Base-by-base conservation (phyloP, 2,329 filamentous ascomycete genomes). In the Nigrograna mackinnonii region DNA sequence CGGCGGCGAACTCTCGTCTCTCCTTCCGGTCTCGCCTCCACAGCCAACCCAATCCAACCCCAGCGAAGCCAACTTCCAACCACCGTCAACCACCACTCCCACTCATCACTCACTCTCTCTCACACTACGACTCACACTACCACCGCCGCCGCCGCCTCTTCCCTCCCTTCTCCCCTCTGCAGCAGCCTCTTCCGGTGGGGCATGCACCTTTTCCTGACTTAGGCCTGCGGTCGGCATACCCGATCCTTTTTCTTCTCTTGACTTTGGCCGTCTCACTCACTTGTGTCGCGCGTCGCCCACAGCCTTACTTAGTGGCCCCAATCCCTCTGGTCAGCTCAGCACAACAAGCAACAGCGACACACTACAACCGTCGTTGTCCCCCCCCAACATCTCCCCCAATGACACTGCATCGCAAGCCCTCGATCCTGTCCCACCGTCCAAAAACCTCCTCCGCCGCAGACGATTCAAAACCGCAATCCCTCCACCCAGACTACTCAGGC, bases 371-470 rank as follows among this genome's bases (percentile, higher is more conserved):
- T n/a, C n/a, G n/a, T n/a, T 26, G n/a, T 17, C 31, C 31, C 11
- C n/a, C 16, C 18, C 31, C 31, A 13, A 37, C 47, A 50, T 51
- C 58, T 47, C 50, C 55, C 50, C 50, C 55, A 51, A 67, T 65
- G 34, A 36, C 16, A 17, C 19, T 36, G 60, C 56, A 67, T 60
- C 66, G 60, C 55, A 60, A 57, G 40, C 49, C 58, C 35, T 66
- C 64, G 19, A 55, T 62, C 46, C 60, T 68, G 52, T 55, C 64
- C 40, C 65, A 66, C 52, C 62, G 66, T 31, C 66, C 66, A 34
- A 68, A 67, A 53, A 68, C 66, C 16, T 67, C 64, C 36, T 74
- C 78, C 54, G 68, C 74, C 55, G 67, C 68, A 51, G 64, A 70
- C 64, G 58, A 69, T 51, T 14, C 11, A 12, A 13, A 53, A 68